These are phyloP conservation scores for Termitomyces titanicus DNA, from an alignment of 768 basidiomycete species.

Conservation along the genomic window DNA sequence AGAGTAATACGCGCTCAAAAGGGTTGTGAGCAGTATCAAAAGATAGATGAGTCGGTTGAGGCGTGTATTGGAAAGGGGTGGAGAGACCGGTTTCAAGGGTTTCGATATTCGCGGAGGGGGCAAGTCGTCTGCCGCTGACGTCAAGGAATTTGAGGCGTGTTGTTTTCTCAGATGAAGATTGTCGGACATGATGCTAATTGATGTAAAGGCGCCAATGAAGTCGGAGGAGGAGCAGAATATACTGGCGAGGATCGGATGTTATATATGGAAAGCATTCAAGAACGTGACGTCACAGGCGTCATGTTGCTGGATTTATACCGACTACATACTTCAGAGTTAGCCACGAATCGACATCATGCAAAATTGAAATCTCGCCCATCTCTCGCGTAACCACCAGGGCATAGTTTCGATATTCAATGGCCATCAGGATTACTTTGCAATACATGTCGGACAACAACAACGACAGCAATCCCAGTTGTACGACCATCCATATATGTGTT, in stretches of 20 bases:
- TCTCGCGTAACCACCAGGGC: too few species aligned
- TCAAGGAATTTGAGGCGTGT: constrained; percentile 12
- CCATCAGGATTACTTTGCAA: too few species aligned
- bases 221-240: not conserved
- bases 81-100: constrained; percentile 30
- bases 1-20: constrained; percentile 47
- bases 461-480: too few species aligned
- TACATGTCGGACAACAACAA: too few species aligned
- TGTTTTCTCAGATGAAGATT: constrained; percentile 7
- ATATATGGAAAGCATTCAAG: not conserved
- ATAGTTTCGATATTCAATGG: too few species aligned
- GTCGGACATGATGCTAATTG: constrained; percentile 1
- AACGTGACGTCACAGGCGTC: not conserved
- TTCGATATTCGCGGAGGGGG: constrained; percentile 25
- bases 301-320: not conserved
- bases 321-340: too few species aligned
- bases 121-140: constrained; percentile 13
- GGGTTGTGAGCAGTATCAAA: constrained; percentile 35
- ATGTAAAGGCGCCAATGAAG: not conserved
- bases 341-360: too few species aligned
- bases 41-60: constrained; percentile 48
- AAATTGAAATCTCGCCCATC: too few species aligned
- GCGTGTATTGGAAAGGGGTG: constrained; percentile 41
- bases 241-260: too few species aligned
- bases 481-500: too few species aligned